These are phyloP conservation scores for Ormosia semicastrata DNA, from an alignment of 306 rosid genomes.

Conservation along the genomic window DNA sequence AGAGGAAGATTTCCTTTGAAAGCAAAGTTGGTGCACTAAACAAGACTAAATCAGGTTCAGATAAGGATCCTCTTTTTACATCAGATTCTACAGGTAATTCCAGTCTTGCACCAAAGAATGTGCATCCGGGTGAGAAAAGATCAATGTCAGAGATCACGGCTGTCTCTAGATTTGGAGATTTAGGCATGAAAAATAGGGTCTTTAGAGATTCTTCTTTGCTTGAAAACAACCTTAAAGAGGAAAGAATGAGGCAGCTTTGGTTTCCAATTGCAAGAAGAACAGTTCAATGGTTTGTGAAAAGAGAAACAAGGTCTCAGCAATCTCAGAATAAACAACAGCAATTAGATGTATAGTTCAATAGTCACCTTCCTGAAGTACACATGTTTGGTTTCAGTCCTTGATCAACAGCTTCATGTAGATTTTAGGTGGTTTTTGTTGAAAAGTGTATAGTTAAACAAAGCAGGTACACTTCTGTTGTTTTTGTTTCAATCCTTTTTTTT, in stretches of 20 bases:
- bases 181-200: constrained; percentile 35
- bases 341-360: constrained; percentile 50
- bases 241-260: constrained; percentile 73
- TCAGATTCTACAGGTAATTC: constrained; percentile 23
- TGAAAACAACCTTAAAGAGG: constrained; percentile 54
- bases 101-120: constrained; percentile 34
- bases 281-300: constrained; percentile 85
- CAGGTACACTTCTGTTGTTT: constrained; percentile 21
- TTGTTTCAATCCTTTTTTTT: constrained; percentile 9
- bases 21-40: constrained; percentile 43
- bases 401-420: constrained; percentile 29
- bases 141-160: constrained; percentile 82
- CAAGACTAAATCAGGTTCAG: constrained; percentile 34
- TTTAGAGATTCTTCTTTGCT: constrained; percentile 38
- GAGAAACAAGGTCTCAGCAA: constrained; percentile 66
- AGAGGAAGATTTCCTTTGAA: constrained; percentile 64
- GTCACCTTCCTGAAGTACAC: constrained; percentile 14
- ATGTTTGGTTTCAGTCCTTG: constrained; percentile 25
- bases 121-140: constrained; percentile 53
- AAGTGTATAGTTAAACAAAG: constrained; percentile 27
- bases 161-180: constrained; percentile 60
- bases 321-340: constrained; percentile 35
- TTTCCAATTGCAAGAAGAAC: constrained; percentile 86
- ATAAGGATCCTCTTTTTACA: constrained; percentile 1
- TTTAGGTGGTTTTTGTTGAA: constrained; percentile 20